Percentiles rank a stretch among this genome's conserved stretches.
These are phyloP conservation scores for Tetrapisispora iriomotensis DNA, from an alignment of 805 yeast species.

Conservation along the genomic window DNA sequence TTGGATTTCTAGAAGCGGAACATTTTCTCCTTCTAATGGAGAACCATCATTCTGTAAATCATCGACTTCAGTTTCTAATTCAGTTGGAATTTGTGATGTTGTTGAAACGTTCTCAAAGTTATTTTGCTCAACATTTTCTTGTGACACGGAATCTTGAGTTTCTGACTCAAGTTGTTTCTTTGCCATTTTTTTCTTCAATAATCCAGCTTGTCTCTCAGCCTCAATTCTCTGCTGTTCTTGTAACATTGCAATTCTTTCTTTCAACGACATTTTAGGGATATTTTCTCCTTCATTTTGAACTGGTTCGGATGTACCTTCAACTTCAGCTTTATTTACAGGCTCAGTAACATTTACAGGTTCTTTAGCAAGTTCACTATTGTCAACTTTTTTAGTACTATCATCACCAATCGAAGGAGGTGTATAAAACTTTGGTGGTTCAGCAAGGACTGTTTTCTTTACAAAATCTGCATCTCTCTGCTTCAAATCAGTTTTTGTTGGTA, in stretches of 20 bases:
- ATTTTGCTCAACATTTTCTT: not conserved
- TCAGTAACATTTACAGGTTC: slow-evolving; percentile 12
- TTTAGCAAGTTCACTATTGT: slow-evolving; percentile 8
- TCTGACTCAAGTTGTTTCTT: slow-evolving; percentile 18
- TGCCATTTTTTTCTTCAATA: slow-evolving; percentile 42
- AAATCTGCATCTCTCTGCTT: slow-evolving; percentile 15
- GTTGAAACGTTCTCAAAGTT: not conserved
- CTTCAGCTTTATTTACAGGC: slow-evolving; percentile 11
- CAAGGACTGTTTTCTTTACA: slow-evolving; percentile 46
- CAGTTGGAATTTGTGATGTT: not conserved
- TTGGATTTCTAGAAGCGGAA: too few species aligned
- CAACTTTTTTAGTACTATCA: not conserved
- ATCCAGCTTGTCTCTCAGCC: slow-evolving; percentile 58
- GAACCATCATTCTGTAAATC: too few species aligned
- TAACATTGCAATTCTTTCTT: slow-evolving; percentile 76
- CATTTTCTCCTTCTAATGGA: too few species aligned
- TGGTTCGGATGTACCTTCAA: slow-evolving; percentile 17
- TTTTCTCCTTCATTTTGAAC: slow-evolving; percentile 37
- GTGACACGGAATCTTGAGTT: not conserved
- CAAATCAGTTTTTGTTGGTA: slow-evolving; percentile 37
- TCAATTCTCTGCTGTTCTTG: slow-evolving; percentile 78
- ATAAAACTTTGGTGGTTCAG: slow-evolving; percentile 50
- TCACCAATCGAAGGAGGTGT: slow-evolving; percentile 29
- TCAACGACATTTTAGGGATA: slow-evolving; percentile 69
- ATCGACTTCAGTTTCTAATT: too few species aligned